phyloP scores from a whole-genome alignment of 2,329 filamentous ascomycete genomes.

The Sordariomycetes sp. region DNA sequence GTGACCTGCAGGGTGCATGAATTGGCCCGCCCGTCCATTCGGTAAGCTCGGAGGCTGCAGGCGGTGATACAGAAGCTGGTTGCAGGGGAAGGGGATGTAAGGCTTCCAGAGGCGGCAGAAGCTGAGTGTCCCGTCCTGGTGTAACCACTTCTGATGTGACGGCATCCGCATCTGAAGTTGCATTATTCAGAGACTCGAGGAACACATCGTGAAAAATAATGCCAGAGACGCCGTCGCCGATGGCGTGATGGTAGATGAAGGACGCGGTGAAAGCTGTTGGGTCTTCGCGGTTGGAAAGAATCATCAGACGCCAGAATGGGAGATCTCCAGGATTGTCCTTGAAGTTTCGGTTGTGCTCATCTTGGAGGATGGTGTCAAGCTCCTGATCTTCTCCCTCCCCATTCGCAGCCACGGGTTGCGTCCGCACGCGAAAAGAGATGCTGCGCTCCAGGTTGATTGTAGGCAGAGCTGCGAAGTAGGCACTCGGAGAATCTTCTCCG shows the following conservation, averaged over 20 bases:
- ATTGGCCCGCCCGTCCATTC: slow-evolving; percentile 28
- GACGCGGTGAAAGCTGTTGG: slow-evolving; percentile 25
- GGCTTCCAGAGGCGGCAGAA: slow-evolving; percentile 29
- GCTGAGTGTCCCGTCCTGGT: slow-evolving; percentile 9
- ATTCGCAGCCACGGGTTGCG: slow-evolving; percentile 3
- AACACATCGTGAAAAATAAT: slow-evolving; percentile 34
- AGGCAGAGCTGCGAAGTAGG: slow-evolving; percentile 33
- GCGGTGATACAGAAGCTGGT: slow-evolving; percentile 20
- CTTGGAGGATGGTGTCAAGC: slow-evolving; percentile 26
- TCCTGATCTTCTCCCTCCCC: slow-evolving; percentile 22
- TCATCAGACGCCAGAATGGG: slow-evolving; percentile 33
- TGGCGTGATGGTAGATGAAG: slow-evolving; percentile 37
- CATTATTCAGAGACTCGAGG: slow-evolving; percentile 20
- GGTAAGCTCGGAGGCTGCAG: slow-evolving; percentile 18
- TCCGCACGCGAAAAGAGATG: slow-evolving; percentile 22
- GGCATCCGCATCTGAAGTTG: slow-evolving; percentile 6
- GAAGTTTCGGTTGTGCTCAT: slow-evolving; percentile 26
- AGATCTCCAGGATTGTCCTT: slow-evolving; percentile 20
- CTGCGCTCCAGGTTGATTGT: slow-evolving; percentile 26
- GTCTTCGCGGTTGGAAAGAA: slow-evolving; percentile 19
- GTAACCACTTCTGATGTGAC: not conserved
- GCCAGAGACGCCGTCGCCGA: slow-evolving; percentile 34
- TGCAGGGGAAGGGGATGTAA: slow-evolving; percentile 25
- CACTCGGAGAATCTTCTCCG: slow-evolving; percentile 24
- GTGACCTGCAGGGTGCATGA: slow-evolving; percentile 11